A percentile compares a stretch with the other conserved stretches of the same genome.
phyloP scores from a whole-genome alignment of 345 rosid species.

The Rhodamnia rubescens region DNA sequence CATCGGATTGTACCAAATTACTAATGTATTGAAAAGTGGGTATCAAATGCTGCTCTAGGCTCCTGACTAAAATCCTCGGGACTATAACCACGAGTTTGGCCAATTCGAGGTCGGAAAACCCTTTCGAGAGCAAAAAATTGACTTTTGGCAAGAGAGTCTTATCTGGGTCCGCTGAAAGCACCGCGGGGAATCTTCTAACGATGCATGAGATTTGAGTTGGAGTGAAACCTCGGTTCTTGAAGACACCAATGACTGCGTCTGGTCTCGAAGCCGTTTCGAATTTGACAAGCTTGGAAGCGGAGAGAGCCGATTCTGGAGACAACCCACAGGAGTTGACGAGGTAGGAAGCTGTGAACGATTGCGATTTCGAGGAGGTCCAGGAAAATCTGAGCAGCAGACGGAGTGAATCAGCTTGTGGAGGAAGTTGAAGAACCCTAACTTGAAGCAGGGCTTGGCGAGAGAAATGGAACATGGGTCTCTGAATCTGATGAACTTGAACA shows the following conservation, averaged over 20 bases:
- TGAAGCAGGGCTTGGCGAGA: neutral
- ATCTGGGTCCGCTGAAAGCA: slow-evolving; percentile 4
- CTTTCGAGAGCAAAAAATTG: slow-evolving; percentile 22
- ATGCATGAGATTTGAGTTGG: slow-evolving; percentile 6
- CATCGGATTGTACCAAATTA: slow-evolving; percentile 3
- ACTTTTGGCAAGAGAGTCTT: slow-evolving; percentile 14
- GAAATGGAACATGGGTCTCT: neutral
- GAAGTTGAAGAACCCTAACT: neutral
- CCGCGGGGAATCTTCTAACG: neutral
- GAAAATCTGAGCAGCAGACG: neutral
- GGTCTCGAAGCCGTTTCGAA: slow-evolving; percentile 8
- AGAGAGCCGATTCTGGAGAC: slow-evolving; percentile 13
- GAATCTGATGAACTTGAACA: neutral
- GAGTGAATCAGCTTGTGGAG: neutral
- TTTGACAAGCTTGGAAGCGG: slow-evolving; percentile 1
- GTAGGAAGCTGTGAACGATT: slow-evolving; percentile 21
- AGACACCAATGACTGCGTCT: slow-evolving; percentile 1
- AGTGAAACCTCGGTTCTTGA: slow-evolving; percentile 16
- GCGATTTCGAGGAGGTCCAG: neutral
- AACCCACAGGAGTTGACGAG: slow-evolving; percentile 21
- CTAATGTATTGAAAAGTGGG: slow-evolving; percentile 13
- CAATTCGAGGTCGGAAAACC: slow-evolving; percentile 11
- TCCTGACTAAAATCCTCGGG: neutral
- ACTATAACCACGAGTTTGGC: neutral
- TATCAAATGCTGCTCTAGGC: slow-evolving; percentile 16